phyloP scores from a whole-genome alignment of 2,329 filamentous ascomycete species.

The Nannizzia gypsea region DNA sequence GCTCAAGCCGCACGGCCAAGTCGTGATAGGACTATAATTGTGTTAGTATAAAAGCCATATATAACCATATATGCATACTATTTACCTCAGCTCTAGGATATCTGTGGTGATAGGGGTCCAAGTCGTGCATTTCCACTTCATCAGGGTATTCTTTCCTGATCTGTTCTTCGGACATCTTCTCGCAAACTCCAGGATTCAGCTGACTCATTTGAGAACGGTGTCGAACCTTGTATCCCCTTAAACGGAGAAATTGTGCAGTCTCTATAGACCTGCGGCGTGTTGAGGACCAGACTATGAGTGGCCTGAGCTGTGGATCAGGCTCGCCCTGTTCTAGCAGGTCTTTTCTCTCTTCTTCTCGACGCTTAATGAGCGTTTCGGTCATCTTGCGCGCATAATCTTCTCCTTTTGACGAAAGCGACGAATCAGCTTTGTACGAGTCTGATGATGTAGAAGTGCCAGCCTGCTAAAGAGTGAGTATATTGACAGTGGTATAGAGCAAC shows the following conservation, averaged over 20 bases:
- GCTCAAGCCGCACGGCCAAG: conserved; percentile 91
- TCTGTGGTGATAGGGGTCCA: conserved; percentile 91
- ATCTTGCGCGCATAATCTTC: conserved; percentile 71
- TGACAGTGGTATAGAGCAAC: background rate
- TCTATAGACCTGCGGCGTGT: conserved; percentile 82
- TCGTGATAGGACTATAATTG: conserved; percentile 89
- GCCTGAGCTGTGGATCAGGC: conserved; percentile 56
- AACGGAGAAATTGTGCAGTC: conserved; percentile 70
- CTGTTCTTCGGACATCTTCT: conserved; percentile 74
- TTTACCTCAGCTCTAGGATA: conserved; percentile 85
- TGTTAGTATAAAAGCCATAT: conserved; percentile 3
- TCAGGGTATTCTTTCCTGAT: conserved; percentile 78
- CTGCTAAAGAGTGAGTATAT: conserved; percentile 21
- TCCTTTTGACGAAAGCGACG: conserved; percentile 68
- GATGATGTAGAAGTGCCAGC: conserved; percentile 77
- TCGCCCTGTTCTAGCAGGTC: conserved; percentile 58
- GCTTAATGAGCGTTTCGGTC: conserved; percentile 68
- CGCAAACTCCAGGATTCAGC: conserved; percentile 90
- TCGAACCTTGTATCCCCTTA: conserved; percentile 69
- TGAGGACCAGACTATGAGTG: conserved; percentile 87
- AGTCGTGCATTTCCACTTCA: conserved; percentile 82
- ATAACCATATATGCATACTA: conserved; percentile 7
- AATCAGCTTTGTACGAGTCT: conserved; percentile 85
- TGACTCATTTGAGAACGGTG: conserved; percentile 96
- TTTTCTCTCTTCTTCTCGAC: conserved; percentile 70